Base-by-base conservation (phyloP, 106 monocot genomes). In the Narthecium ossifragum region DNA sequence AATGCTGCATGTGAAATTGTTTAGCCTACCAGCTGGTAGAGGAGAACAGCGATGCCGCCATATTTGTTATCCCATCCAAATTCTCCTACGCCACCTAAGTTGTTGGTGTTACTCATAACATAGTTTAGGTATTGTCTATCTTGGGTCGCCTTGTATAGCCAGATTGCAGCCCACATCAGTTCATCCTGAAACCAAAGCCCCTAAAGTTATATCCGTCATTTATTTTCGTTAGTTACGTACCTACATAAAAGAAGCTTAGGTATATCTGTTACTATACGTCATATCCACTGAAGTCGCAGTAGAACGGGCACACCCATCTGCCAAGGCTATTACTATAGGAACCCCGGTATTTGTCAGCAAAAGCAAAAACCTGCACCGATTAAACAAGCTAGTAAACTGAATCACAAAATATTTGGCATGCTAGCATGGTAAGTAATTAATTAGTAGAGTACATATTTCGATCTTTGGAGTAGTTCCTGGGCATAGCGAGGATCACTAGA, bases 1-100 rank as follows among this genome's bases (percentile, higher is more conserved):
- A n/a, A n/a, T n/a, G n/a, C n/a, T n/a, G n/a, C n/a, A n/a, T n/a
- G n/a, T n/a, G n/a, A n/a, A n/a, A n/a, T n/a, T n/a, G n/a, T n/a
- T n/a, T n/a, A n/a, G n/a, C n/a, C n/a, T n/a, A n/a, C 9, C 0
- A 24, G 22, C 18, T 20, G 18, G 1, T n/a, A 49, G 14, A 75
- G 30, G 2, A 75, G 69, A 6, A 75, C 62, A 39, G 46, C 48
- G 39, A 75, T 56, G 2, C 74, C 67, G 18, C 61, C 74, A 28
- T 50, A 46, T 49, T 68, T 68, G 11, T 68, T 27, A 26, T 60
- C 69, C 69, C 69, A 69, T 1, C 75, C 75, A 55, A 75, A 69
- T 30, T 75, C 75, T 5, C 52, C 67, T 14, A 38, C 26, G 15
- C 6, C 3, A 18, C 5, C 26, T 9, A 46, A 12, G 0, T 32